A percentile compares a stretch with the other conserved stretches of the same genome.
Conservation (phyloP, 371 early-diverging fungal species). For the Mortierella sp. region DNA sequence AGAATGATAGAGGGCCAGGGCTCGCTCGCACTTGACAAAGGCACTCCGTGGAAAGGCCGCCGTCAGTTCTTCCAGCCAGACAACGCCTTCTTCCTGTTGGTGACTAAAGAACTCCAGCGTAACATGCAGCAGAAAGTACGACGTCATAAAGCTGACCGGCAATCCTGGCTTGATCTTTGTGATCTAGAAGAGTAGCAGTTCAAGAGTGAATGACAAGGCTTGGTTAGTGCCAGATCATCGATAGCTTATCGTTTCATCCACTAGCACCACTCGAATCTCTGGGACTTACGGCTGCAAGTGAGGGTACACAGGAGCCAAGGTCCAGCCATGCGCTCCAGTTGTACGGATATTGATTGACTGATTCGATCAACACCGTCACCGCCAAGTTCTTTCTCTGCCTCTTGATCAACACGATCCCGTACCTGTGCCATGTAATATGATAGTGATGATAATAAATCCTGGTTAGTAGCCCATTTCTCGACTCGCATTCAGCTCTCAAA, state of each 20-base stretch:
- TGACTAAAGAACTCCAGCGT: constrained; percentile 26
- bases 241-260: not conserved
- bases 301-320: constrained; percentile 68
- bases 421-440: constrained; percentile 54
- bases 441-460: no score
- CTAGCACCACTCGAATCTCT: not conserved
- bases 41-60: constrained; percentile 68
- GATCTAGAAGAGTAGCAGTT: constrained; percentile 8
- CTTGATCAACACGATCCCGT: constrained; percentile 68
- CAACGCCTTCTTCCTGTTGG: constrained; percentile 30
- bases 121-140: constrained; percentile 41
- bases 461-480: no score
- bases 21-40: constrained; percentile 73
- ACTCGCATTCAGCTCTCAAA: no score
- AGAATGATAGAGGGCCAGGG: constrained; percentile 58
- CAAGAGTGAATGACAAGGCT: constrained; percentile 5
- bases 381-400: constrained; percentile 66
- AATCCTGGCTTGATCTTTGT: constrained; percentile 34
- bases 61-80: constrained; percentile 46
- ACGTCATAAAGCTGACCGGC: constrained; percentile 44
- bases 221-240: not conserved
- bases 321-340: constrained; percentile 96
- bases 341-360: constrained; percentile 78
- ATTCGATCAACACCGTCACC: constrained; percentile 68
- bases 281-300: constrained; percentile 61